Evolutionary conservation across 1,139 yeast genomes (phyloP).

Genomic region (Sugiyamaella sp.): DNA sequence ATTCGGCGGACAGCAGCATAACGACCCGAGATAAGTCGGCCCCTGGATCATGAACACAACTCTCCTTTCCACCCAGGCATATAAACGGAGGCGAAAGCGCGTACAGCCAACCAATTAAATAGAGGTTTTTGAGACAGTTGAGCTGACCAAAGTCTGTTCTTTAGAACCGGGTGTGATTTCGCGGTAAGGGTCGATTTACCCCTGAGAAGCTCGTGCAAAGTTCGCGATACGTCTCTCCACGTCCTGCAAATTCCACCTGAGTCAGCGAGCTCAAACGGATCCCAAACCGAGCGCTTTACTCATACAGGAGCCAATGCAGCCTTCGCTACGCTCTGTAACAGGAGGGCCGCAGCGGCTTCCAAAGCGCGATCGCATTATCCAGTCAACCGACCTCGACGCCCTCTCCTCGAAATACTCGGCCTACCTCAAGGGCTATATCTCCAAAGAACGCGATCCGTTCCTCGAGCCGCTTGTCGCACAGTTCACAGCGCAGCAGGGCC

Average conservation of each 20-base stretch:
- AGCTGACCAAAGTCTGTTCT: background rate
- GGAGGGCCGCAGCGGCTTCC: background rate
- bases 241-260: no score
- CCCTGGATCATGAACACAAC: no score
- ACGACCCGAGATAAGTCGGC: no score
- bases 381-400: constrained; percentile 86
- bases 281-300: no score
- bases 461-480: constrained; percentile 51
- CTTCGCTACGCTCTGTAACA: background rate
- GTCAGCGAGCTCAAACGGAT: no score
- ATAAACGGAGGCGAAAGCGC: no score
- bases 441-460: constrained; percentile 49
- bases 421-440: constrained; percentile 54
- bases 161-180: background rate
- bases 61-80: no score
- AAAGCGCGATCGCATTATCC: constrained; percentile 41
- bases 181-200: background rate
- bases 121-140: background rate
- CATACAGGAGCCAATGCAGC: background rate
- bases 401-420: constrained; percentile 72
- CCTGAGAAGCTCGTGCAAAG: background rate
- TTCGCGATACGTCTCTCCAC: no score
- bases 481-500: constrained; percentile 34
- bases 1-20: no score
- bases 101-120: no score